Evolutionary conservation across 1,139 yeast species (phyloP).

Genomic region (Suhomyces bolitotheri): DNA sequence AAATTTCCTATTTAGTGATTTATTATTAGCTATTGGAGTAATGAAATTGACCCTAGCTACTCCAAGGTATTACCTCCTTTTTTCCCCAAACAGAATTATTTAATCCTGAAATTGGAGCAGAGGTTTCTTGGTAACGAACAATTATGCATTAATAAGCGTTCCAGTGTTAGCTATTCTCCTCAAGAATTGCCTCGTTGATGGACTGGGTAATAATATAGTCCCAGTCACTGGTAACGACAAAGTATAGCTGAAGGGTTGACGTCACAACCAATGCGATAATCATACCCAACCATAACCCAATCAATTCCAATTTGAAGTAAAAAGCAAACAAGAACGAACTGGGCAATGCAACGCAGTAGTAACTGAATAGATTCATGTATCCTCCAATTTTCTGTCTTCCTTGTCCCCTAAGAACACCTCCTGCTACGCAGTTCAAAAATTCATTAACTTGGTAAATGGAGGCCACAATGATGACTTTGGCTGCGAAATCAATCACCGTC

Average conservation of each 20-base stretch:
- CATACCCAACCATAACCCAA: constrained; percentile 68
- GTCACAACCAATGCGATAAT: constrained; percentile 53
- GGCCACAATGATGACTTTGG: constrained; percentile 53
- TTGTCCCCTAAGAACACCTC: constrained; percentile 65
- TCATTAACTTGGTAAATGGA: constrained; percentile 63
- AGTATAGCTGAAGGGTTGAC: constrained; percentile 46
- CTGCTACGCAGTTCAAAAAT: constrained; percentile 53
- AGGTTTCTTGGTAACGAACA: too few species aligned
- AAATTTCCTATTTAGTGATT: too few species aligned
- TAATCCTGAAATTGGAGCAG: too few species aligned
- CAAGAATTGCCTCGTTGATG: constrained; percentile 42
- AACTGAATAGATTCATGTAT: constrained; percentile 53
- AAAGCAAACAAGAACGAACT: constrained; percentile 57
- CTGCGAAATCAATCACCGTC: constrained; percentile 50
- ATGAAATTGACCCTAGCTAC: too few species aligned
- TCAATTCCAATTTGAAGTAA: constrained; percentile 39
- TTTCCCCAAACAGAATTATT: too few species aligned
- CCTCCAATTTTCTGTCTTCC: constrained; percentile 71
- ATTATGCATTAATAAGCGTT: too few species aligned
- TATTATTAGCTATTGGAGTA: too few species aligned
- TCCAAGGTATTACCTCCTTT: too few species aligned
- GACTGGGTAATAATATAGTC: constrained; percentile 48
- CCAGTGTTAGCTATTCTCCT: constrained; percentile 25
- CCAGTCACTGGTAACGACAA: constrained; percentile 56
- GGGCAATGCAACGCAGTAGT: constrained; percentile 62